These are phyloP conservation scores for Ascochyta koolunga DNA, from an alignment of 2,329 filamentous ascomycete genomes.

Conservation along the genomic window DNA sequence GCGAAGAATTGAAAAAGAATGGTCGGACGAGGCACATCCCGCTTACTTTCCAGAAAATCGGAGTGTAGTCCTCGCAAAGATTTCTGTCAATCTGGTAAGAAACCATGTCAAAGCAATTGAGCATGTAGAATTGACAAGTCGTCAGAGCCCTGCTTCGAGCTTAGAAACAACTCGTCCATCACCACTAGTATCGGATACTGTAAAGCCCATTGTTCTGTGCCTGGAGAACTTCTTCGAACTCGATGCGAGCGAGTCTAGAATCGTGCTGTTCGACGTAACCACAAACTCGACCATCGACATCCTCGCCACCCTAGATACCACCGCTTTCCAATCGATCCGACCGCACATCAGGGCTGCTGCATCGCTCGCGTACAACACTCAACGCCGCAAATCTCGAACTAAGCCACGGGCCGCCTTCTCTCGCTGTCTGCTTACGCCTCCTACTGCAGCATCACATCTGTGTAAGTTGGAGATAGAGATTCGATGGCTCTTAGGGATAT, in stretches of 20 bases:
- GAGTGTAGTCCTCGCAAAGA: slow-evolving; percentile 39
- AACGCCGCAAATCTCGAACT: slow-evolving; percentile 25
- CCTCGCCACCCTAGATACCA: slow-evolving; percentile 22
- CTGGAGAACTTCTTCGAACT: slow-evolving; percentile 29
- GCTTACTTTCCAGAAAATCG: slow-evolving; percentile 20
- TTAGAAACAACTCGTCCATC: background rate
- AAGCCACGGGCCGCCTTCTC: slow-evolving; percentile 34
- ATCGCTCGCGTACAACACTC: slow-evolving; percentile 22
- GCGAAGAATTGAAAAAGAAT: slow-evolving; percentile 30
- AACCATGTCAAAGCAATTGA: background rate
- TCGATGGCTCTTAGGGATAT: slow-evolving; percentile 37
- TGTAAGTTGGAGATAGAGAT: slow-evolving; percentile 31
- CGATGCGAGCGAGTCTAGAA: slow-evolving; percentile 18
- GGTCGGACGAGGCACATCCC: background rate
- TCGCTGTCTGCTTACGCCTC: slow-evolving; percentile 27
- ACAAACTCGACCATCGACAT: slow-evolving; percentile 25
- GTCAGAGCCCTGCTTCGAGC: background rate
- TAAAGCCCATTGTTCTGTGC: slow-evolving; percentile 20
- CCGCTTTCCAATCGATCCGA: slow-evolving; percentile 25
- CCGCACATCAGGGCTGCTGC: slow-evolving; percentile 21
- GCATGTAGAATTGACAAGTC: background rate
- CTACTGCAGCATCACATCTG: slow-evolving; percentile 14
- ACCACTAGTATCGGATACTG: background rate
- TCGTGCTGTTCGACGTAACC: slow-evolving; percentile 26
- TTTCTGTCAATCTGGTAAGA: slow-evolving; percentile 32